Evolutionary conservation across 495 filamentous ascomycete species (phyloP), one percentile per base, ranked within the genome.

Genomic region (Hypoxylon trugodes): DNA sequence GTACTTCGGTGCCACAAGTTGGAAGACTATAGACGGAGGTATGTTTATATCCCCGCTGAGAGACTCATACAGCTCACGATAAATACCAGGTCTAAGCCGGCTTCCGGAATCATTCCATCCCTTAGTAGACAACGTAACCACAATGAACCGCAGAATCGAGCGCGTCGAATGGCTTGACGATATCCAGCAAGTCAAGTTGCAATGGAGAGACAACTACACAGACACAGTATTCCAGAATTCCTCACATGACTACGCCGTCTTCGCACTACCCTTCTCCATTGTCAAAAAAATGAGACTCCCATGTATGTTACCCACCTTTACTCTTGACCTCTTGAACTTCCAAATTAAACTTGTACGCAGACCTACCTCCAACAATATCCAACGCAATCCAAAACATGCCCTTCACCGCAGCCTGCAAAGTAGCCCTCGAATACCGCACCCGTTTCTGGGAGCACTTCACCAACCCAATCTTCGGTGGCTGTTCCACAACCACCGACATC

Each of bases 361-460:
- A 54, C 13, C 64, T 77, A 3, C 68, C 73, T 7, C 26, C 69
- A 12, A 79, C 61, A 26, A 81, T 90, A 26, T 69, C 74, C 55
- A 82, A 85, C 24, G 88, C 88, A 1, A 89, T 90, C 67, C 66
- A 70, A n/a, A 78, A 81, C 7, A 65, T 90, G 58, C 81, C 79
- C 16, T 90, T 89, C 71, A 57, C 61, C 1, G 73, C 77, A 0
- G 80, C 84, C 12, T 90, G 88, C 77, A 90, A 90, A 54, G 76
- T 90, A 0, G 81, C 87, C 0, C 77, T 90, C 2, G 85, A 86
- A 36, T 90, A 85, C 71, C 69, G 76, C 54, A 81, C 83, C 0
- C 81, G 88, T 3, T 90, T 90, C 80, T 90, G 88, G 88, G 88
- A 90, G 58, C 81, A 89, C 36, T 76, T 81, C 51, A 65, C 73